Percentiles rank a stretch among this genome's conserved stretches.
Evolutionary conservation across 2,329 filamentous ascomycete genomes (phyloP).

Genomic region (Verticillium nubilum): DNA sequence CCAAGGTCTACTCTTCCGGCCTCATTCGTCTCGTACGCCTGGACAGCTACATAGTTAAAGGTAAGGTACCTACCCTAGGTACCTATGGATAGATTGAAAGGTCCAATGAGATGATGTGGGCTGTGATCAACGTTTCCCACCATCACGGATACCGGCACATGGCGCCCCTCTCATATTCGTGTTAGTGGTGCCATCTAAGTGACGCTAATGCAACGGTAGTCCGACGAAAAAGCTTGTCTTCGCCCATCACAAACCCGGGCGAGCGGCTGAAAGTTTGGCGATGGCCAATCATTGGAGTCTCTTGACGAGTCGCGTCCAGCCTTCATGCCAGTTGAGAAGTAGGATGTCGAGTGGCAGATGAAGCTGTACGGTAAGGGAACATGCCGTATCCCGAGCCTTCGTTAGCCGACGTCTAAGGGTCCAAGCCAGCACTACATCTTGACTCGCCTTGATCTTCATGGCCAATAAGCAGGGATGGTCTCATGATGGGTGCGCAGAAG

Average conservation of each 20-base stretch:
- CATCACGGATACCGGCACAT: not conserved
- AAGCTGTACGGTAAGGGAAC: not conserved
- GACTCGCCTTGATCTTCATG: not conserved
- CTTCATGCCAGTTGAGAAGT: not conserved
- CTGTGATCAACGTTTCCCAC: not conserved
- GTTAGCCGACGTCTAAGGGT: not conserved
- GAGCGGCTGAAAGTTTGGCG: not conserved
- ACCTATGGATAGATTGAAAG: not conserved
- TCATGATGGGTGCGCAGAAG: not conserved
- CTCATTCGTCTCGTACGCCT: not conserved
- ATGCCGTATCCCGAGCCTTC: not conserved
- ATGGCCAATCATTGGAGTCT: not conserved
- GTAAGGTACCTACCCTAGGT: too few species aligned
- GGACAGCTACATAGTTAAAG: not conserved
- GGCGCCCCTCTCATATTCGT: not conserved
- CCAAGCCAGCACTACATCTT: not conserved
- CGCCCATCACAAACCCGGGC: not conserved
- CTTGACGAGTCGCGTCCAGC: not conserved
- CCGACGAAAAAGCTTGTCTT: constrained; percentile 1
- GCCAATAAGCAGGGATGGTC: not conserved
- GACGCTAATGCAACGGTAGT: constrained; percentile 1
- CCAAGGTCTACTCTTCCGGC: not conserved
- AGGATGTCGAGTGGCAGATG: not conserved
- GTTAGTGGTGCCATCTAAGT: not conserved
- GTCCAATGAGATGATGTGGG: not conserved